A percentile compares a stretch with the other conserved stretches of the same genome.
These are phyloP conservation scores for Nicotiana tabacum DNA, from an alignment of 257 asterid species.

Conservation along the genomic window DNA sequence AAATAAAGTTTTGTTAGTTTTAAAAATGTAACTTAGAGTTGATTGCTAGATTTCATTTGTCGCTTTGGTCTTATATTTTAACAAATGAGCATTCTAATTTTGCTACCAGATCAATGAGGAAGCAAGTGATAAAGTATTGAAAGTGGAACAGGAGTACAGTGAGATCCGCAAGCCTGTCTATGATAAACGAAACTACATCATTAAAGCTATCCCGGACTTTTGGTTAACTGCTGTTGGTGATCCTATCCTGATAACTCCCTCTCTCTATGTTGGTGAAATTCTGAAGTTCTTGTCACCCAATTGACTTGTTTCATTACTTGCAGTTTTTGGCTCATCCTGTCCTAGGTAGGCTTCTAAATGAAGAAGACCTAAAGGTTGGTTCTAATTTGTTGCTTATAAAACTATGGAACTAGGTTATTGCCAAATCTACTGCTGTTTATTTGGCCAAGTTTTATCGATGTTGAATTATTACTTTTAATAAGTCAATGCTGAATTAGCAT, in stretches of 20 bases:
- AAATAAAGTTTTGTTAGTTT: too few species aligned
- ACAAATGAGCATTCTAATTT: background rate
- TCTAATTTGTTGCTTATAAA: background rate
- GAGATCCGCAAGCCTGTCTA: conserved; percentile 84
- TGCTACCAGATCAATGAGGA: conserved; percentile 83
- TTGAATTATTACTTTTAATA: too few species aligned
- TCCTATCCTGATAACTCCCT: background rate
- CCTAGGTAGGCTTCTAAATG: conserved; percentile 72
- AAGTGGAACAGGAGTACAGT: conserved; percentile 82
- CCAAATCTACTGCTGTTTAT: too few species aligned
- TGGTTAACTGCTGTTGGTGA: conserved; percentile 90
- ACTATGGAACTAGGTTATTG: background rate
- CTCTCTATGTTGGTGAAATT: background rate
- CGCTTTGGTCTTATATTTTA: background rate
- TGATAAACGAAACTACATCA: conserved; percentile 63
- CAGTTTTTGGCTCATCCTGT: conserved; percentile 94
- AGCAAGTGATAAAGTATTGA: conserved; percentile 87
- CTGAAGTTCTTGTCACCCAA: background rate
- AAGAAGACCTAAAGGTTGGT: conserved; percentile 53
- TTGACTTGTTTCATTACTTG: conserved; percentile 10
- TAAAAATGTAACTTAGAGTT: too few species aligned
- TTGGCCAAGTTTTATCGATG: too few species aligned
- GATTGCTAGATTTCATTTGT: background rate
- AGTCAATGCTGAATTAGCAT: background rate
- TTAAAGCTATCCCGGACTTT: conserved; percentile 78